Percentiles rank a stretch among this genome's conserved stretches.
Conservation (phyloP, 2,329 filamentous ascomycete species). For the Pseudocercospora pini-densiflorae region DNA sequence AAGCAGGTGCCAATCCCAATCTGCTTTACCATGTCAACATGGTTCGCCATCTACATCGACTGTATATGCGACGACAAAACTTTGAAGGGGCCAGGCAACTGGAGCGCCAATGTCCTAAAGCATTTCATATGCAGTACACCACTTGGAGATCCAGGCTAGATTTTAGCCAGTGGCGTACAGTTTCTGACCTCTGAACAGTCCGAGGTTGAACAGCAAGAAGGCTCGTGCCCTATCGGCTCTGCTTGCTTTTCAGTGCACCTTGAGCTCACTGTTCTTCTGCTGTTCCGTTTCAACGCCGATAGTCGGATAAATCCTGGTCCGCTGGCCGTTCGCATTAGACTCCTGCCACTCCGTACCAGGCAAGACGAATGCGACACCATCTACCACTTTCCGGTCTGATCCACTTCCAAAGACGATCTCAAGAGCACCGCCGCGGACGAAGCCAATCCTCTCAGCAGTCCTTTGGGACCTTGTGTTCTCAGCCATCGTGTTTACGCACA, state of each 20-base stretch:
- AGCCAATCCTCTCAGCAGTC: conserved; percentile 14
- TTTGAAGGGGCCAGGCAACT: neutral
- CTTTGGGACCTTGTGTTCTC: conserved; percentile 7
- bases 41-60: neutral
- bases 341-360: conserved; percentile 15
- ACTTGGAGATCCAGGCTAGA: no score
- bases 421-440: conserved; percentile 6
- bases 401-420: conserved; percentile 8
- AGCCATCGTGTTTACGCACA: conserved; percentile 2
- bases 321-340: neutral
- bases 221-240: no score
- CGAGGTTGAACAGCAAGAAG: no score
- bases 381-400: neutral
- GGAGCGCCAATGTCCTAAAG: neutral
- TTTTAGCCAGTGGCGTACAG: no score
- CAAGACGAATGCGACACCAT: conserved; percentile 4
- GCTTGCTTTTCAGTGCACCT: neutral
- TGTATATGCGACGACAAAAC: neutral
- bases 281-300: conserved; percentile 5
- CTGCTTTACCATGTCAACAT: neutral
- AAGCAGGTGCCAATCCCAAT: neutral
- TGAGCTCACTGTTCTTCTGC: conserved; percentile 8
- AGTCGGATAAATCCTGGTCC: neutral
- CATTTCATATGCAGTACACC: neutral
- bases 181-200: no score